phyloP scores from a whole-genome alignment of 2,329 filamentous ascomycete species.

The Coleophoma eucalyptorum region DNA sequence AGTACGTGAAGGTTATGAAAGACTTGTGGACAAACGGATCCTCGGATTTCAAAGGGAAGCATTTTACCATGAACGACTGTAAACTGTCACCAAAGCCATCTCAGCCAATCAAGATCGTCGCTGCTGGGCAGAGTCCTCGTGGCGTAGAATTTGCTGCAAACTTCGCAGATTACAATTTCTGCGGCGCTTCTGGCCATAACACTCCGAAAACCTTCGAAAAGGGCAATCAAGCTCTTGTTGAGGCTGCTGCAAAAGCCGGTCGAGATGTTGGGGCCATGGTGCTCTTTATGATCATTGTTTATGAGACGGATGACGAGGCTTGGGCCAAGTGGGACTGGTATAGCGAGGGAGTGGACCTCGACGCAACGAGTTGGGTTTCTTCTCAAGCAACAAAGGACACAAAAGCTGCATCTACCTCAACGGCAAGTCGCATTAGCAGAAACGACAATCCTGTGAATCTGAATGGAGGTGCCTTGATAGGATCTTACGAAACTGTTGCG shows the following conservation, averaged over 20 bases:
- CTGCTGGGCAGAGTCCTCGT: slow-evolving; percentile 22
- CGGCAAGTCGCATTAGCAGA: slow-evolving; percentile 7
- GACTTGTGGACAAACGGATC: slow-evolving; percentile 23
- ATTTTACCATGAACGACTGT: slow-evolving; percentile 27
- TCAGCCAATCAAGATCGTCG: slow-evolving; percentile 18
- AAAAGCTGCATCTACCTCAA: slow-evolving; percentile 22
- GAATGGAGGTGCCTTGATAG: slow-evolving; percentile 22
- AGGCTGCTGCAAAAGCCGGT: slow-evolving; percentile 16
- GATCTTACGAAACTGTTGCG: slow-evolving; percentile 20
- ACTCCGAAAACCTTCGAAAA: slow-evolving; percentile 19
- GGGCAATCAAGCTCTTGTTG: slow-evolving; percentile 21
- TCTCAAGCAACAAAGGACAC: slow-evolving; percentile 19
- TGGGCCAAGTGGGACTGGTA: slow-evolving; percentile 24
- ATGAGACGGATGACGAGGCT: slow-evolving; percentile 21
- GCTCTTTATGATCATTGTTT: slow-evolving; percentile 24
- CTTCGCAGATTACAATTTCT: slow-evolving; percentile 25
- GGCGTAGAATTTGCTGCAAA: slow-evolving; percentile 23
- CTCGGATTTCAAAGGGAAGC: slow-evolving; percentile 24
- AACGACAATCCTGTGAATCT: slow-evolving; percentile 19
- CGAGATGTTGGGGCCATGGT: slow-evolving; percentile 26
- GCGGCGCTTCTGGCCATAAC: slow-evolving; percentile 21
- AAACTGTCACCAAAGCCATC: slow-evolving; percentile 16
- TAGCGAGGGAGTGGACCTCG: slow-evolving; percentile 20
- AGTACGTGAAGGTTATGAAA: slow-evolving; percentile 26
- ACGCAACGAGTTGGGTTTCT: slow-evolving; percentile 22